Conservation (phyloP, 352 stramenopile genomes). For the Pythium aphanidermatum region DNA sequence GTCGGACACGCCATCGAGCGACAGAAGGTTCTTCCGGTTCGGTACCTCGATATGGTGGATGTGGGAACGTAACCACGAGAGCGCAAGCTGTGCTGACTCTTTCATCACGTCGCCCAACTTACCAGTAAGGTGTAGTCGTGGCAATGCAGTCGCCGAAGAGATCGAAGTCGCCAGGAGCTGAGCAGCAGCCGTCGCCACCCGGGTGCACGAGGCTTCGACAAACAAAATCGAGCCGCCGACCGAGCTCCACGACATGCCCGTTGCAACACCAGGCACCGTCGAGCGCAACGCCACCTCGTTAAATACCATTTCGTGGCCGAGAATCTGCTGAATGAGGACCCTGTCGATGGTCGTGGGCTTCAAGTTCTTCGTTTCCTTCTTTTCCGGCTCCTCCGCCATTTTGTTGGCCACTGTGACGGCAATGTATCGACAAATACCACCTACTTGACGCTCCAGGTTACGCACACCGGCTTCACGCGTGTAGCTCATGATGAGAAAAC, state of each 20-base stretch:
- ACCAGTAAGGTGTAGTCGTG: slow-evolving; percentile 56
- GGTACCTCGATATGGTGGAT: slow-evolving; percentile 48
- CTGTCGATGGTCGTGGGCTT: slow-evolving; percentile 36
- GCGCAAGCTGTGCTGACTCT: slow-evolving; percentile 77
- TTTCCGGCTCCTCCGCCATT: slow-evolving; percentile 11
- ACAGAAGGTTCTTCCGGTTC: slow-evolving; percentile 15
- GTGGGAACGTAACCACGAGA: slow-evolving; percentile 78
- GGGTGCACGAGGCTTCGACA: slow-evolving; percentile 77
- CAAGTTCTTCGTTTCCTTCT: slow-evolving; percentile 15
- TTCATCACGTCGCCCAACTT: slow-evolving; percentile 88
- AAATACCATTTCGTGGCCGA: slow-evolving; percentile 64
- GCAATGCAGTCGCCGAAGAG: slow-evolving; percentile 18
- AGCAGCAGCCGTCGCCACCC: slow-evolving; percentile 23
- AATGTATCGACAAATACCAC: slow-evolving; percentile 64
- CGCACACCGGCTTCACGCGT: slow-evolving; percentile 85
- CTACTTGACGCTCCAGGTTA: slow-evolving; percentile 76
- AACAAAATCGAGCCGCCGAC: slow-evolving; percentile 79
- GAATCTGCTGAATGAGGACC: slow-evolving; percentile 45
- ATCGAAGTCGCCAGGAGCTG: slow-evolving; percentile 18
- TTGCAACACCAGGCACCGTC: slow-evolving; percentile 60
- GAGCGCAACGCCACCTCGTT: slow-evolving; percentile 71
- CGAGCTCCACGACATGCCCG: slow-evolving; percentile 81
- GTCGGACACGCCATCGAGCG: slow-evolving; percentile 51
- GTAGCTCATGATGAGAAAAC: slow-evolving; percentile 72
- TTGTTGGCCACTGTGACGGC: slow-evolving; percentile 64